Percentiles rank a stretch among this genome's conserved stretches.
These are phyloP conservation scores for Murraya paniculata DNA, from an alignment of 345 rosid species.

Conservation along the genomic window DNA sequence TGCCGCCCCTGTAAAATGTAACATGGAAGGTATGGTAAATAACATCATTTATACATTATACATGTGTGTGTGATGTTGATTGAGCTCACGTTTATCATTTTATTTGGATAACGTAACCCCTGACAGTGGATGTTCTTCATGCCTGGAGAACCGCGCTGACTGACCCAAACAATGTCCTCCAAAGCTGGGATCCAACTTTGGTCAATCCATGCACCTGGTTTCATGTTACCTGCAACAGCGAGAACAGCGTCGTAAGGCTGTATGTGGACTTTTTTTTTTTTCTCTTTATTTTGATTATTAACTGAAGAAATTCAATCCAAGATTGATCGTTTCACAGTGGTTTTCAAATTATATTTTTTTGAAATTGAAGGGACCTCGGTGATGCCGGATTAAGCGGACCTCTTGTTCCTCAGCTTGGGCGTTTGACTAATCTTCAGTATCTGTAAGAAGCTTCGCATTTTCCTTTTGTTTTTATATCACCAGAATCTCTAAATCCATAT, in stretches of 20 bases:
- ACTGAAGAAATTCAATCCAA: background rate
- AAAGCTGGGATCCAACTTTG: constrained; percentile 43
- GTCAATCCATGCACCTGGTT: constrained; percentile 49
- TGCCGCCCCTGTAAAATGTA: constrained; percentile 8
- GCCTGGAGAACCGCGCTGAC: constrained; percentile 23
- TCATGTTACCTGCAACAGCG: constrained; percentile 35
- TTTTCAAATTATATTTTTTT: background rate
- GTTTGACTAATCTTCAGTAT: constrained; percentile 40
- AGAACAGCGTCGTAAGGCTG: constrained; percentile 31
- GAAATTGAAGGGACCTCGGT: constrained; percentile 42
- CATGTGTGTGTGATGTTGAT: too few relatives aligned
- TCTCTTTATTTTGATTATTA: background rate
- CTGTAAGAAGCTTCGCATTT: constrained; percentile 26
- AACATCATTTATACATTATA: too few relatives aligned
- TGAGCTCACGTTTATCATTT: background rate
- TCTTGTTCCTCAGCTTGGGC: constrained; percentile 42
- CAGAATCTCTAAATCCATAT: background rate
- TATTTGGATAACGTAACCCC: background rate
- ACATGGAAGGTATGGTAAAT: constrained; percentile 24
- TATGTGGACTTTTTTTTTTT: constrained; percentile 6
- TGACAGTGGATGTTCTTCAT: constrained; percentile 33
- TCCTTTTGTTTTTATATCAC: background rate
- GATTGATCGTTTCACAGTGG: background rate
- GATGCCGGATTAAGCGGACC: constrained; percentile 37
- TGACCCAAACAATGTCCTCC: constrained; percentile 38